Evolutionary conservation across 169 alveolate species (phyloP).

Genomic region (Fabrea salina): DNA sequence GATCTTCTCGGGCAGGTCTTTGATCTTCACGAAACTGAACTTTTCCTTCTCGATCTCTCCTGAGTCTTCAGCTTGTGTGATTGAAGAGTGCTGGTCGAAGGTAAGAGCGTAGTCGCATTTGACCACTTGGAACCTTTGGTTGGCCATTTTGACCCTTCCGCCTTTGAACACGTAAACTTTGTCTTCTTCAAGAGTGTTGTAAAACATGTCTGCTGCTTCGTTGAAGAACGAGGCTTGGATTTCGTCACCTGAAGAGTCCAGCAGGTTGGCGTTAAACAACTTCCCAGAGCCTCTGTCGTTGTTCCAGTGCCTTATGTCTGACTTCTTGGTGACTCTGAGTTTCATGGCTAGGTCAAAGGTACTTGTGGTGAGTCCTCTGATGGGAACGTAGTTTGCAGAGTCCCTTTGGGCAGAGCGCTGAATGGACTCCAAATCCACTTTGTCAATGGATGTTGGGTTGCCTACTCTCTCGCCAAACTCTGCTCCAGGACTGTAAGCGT

Average conservation of each 20-base stretch:
- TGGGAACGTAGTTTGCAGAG: constrained; percentile 42
- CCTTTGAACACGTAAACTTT: constrained; percentile 39
- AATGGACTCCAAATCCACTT: too few species aligned
- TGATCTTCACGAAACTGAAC: neutral
- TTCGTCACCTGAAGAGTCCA: constrained; percentile 65
- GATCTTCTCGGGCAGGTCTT: neutral
- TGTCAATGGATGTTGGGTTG: too few species aligned
- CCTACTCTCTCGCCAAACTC: too few species aligned
- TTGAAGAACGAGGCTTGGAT: constrained; percentile 73
- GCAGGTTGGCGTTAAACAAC: constrained; percentile 58
- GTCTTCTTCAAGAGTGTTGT: constrained; percentile 44
- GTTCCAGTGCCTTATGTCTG: constrained; percentile 60
- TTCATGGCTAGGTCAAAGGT: constrained; percentile 60
- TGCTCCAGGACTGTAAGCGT: too few species aligned
- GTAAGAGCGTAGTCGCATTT: constrained; percentile 41
- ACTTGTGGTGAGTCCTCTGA: constrained; percentile 61
- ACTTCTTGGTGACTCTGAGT: constrained; percentile 54
- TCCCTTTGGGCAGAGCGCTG: too few species aligned
- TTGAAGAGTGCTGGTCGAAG: constrained; percentile 38
- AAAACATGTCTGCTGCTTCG: constrained; percentile 63
- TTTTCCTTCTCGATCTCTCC: constrained; percentile 6
- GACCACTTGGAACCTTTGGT: constrained; percentile 37
- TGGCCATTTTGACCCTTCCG: constrained; percentile 26
- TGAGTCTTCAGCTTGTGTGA: constrained; percentile 39
- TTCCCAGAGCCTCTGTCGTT: constrained; percentile 67